Evolutionary conservation across 805 yeast species (phyloP), one percentile per base, ranked within the genome.

Genomic region (Metschnikowia chrysomelidarum): DNA sequence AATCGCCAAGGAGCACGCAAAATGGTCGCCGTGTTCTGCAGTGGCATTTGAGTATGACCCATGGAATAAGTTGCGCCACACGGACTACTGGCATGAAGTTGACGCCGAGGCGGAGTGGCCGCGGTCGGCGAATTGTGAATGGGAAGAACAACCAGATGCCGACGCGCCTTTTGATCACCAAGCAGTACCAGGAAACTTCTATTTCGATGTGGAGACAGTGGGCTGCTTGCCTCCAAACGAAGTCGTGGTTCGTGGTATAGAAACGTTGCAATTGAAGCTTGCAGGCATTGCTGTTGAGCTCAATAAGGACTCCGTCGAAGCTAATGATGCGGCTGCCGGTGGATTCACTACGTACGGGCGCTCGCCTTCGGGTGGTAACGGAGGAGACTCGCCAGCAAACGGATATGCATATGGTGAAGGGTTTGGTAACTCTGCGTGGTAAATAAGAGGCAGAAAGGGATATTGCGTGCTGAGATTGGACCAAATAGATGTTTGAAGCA

Each of bases 1-100:
- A 27, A 88, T 88, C 40, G 86, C 96, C 32, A 89, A 89, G 59
- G 99, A 93, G 59, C 99, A 93, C 57, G 96, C 98, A 32, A 93
- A 93, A 57, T 93, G 99, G 99, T 82, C 93, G 5, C 97, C 98
- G 9, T 84, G 95, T 48, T 76, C 97, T 0, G 98, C 98, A 15
- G 76, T 91, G 36, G 97, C 95, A 13, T 91, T 91, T 53, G 98
- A 91, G 61, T 91, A 91, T 56, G 98, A 91, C 55, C 98, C 99
- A n/a, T 91, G 96, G 94, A 93, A 93, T 64, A 93, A 91, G 64
- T 73, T 93, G 53, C 82, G 85, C 57, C 98, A 93, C 59, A 93
- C 98, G 0, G 96, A 88, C 51, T 86, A 76, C 56, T 93, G 99
- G 99, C 87, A 83, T 59, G 98, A 93, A 64, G 91, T 80, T 44